Conservation (phyloP, 805 yeast species). For the Saccharomycopsis capsularis region DNA sequence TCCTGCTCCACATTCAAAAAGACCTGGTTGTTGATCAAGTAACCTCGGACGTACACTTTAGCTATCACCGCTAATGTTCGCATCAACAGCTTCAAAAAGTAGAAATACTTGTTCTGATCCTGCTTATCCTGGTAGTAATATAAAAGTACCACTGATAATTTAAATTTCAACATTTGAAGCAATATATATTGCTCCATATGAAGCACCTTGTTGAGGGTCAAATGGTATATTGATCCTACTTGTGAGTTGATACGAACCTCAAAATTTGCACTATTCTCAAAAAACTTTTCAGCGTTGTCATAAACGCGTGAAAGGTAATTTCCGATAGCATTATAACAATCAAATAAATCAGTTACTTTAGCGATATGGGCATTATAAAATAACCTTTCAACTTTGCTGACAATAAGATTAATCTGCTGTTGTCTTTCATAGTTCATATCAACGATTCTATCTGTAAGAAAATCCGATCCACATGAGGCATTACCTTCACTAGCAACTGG, state of each 20-base stretch:
- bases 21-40: background rate
- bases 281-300: background rate
- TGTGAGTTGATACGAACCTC: background rate
- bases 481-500: background rate
- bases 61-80: background rate
- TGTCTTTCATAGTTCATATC: background rate
- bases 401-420: background rate
- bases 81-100: background rate
- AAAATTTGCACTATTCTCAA: slow-evolving; percentile 1
- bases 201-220: background rate
- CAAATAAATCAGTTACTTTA: background rate
- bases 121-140: slow-evolving; percentile 1
- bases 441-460: background rate
- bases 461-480: background rate
- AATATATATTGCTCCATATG: background rate
- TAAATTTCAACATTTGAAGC: background rate
- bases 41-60: background rate
- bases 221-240: background rate
- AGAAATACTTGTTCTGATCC: background rate
- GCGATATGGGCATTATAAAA: background rate
- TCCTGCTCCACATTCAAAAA: background rate
- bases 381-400: background rate
- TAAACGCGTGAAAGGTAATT: background rate
- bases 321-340: background rate
- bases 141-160: background rate